Percentiles rank a stretch among this genome's conserved stretches.
These are phyloP conservation scores for Globisporangium cystogenes DNA, from an alignment of 352 stramenopile genomes.

Conservation along the genomic window DNA sequence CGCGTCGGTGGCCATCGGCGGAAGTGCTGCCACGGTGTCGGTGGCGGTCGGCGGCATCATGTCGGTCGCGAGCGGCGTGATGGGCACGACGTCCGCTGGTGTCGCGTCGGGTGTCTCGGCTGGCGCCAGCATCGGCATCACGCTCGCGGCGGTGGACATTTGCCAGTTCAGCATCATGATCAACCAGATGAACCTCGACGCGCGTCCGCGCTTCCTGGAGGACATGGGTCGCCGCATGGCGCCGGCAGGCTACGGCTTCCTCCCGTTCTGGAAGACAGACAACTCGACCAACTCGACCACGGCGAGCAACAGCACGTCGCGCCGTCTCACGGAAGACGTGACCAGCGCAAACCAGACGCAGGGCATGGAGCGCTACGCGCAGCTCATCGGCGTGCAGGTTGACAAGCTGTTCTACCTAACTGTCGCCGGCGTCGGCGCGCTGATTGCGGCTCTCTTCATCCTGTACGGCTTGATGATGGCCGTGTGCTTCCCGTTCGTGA, in stretches of 20 bases:
- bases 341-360: conserved; percentile 27
- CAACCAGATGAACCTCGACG: conserved; percentile 81
- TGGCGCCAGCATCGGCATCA: conserved; percentile 56
- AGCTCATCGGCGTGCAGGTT: conserved; percentile 57
- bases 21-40: conserved; percentile 51
- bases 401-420: conserved; percentile 85
- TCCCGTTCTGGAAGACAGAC: conserved; percentile 53
- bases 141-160: conserved; percentile 64
- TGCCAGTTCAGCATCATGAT: conserved; percentile 84
- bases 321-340: conserved; percentile 23
- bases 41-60: conserved; percentile 56
- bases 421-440: conserved; percentile 43
- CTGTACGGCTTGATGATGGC: conserved; percentile 42
- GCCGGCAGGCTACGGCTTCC: conserved; percentile 52
- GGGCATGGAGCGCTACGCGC: conserved; percentile 81
- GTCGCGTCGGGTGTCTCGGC: conserved; percentile 53
- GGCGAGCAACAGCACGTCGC: conserved; percentile 6
- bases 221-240: conserved; percentile 75
- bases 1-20: conserved; percentile 39
- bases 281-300: conserved; percentile 8
- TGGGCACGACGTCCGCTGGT: conserved; percentile 47
- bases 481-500: conserved; percentile 42
- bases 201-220: conserved; percentile 61
- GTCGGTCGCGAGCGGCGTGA: conserved; percentile 51
- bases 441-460: conserved; percentile 42